Percentiles rank a stretch among this genome's conserved stretches.
Conservation (phyloP, 805 yeast species). For the Lipomyces japonicus region DNA sequence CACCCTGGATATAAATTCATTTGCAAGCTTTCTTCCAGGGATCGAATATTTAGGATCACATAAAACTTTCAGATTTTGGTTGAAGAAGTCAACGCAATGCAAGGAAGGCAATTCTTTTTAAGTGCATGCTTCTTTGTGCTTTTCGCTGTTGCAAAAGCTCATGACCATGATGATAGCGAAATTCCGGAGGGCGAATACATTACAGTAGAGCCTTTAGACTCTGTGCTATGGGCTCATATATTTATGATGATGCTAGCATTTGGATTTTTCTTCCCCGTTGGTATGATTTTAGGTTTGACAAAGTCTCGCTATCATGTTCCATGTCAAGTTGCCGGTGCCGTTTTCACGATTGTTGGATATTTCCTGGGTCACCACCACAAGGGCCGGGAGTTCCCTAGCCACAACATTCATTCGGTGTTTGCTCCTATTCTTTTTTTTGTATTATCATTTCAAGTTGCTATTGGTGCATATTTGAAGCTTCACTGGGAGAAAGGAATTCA, state of each 20-base stretch:
- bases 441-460: conserved; percentile 35
- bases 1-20: too few species aligned
- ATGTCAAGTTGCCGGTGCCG: conserved; percentile 38
- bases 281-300: conserved; percentile 42
- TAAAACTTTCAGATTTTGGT: too few species aligned
- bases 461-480: conserved; percentile 40
- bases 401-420: conserved; percentile 38
- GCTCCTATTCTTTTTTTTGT: conserved; percentile 38
- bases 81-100: too few species aligned
- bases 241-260: conserved; percentile 38
- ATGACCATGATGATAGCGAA: conserved; percentile 29
- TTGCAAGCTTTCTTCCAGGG: too few species aligned
- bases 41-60: too few species aligned
- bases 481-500: conserved; percentile 39
- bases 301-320: conserved; percentile 39
- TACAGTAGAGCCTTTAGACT: conserved; percentile 31
- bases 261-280: conserved; percentile 42
- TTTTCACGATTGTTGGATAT: conserved; percentile 40
- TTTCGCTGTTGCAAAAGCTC: conserved; percentile 12
- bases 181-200: conserved; percentile 31
- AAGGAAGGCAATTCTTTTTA: too few species aligned
- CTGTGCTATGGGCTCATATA: conserved; percentile 36
- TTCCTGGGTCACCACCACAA: conserved; percentile 41
- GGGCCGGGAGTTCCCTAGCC: conserved; percentile 38
- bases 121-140: too few species aligned